Percentiles rank a stretch among this genome's conserved stretches.
phyloP scores from a whole-genome alignment of 352 stramenopile species.

The Thraustochytrium sp. region DNA sequence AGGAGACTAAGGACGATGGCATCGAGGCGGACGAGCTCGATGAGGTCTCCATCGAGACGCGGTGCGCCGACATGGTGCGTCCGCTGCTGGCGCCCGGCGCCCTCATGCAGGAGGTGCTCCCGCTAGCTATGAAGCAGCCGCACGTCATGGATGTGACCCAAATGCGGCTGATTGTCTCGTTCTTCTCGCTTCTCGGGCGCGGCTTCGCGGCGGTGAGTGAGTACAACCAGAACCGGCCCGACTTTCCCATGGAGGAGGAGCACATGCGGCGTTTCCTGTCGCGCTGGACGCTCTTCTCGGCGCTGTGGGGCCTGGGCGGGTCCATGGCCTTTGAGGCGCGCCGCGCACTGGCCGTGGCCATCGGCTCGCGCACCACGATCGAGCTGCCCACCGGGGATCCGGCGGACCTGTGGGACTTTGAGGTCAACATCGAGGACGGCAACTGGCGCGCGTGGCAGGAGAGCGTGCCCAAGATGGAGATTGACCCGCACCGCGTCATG shows the following conservation, averaged over 20 bases:
- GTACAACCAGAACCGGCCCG: constrained; percentile 97
- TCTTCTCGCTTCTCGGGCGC: constrained; percentile 89
- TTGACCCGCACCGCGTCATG: constrained; percentile 82
- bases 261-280: constrained; percentile 90
- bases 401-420: constrained; percentile 78
- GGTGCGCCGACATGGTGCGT: constrained; percentile 26
- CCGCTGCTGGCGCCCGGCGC: constrained; percentile 57
- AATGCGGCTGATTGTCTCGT: constrained; percentile 86
- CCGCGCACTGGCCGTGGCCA: constrained; percentile 81
- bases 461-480: constrained; percentile 91
- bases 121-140: constrained; percentile 76
- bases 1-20: no score
- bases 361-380: constrained; percentile 74
- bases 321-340: constrained; percentile 87
- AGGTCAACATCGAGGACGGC: constrained; percentile 91
- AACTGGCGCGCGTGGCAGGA: constrained; percentile 92
- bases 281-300: constrained; percentile 94
- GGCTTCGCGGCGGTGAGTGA: constrained; percentile 88
- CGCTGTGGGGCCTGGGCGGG: constrained; percentile 97
- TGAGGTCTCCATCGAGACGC: constrained; percentile 35
- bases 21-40: not conserved
- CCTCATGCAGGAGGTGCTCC: constrained; percentile 82
- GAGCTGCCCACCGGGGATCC: constrained; percentile 68
- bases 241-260: constrained; percentile 94
- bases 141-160: constrained; percentile 95